phyloP scores from a whole-genome alignment of 805 yeast genomes.

The Candida nemodendra region DNA sequence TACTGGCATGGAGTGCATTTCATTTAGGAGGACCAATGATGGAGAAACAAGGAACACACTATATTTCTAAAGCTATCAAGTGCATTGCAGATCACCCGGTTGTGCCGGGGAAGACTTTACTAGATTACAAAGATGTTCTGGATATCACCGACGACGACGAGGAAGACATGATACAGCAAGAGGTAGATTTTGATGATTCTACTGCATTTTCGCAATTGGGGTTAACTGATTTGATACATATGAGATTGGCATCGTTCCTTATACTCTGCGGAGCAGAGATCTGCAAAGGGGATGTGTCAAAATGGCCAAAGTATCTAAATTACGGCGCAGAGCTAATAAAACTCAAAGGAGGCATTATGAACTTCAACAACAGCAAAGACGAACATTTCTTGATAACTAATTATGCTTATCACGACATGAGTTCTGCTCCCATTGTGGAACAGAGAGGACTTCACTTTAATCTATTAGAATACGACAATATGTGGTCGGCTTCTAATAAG shows the following conservation, averaged over 20 bases:
- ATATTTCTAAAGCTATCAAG: slow-evolving; percentile 46
- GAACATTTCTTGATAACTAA: slow-evolving; percentile 73
- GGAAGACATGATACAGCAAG: slow-evolving; percentile 19
- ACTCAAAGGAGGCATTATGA: slow-evolving; percentile 58
- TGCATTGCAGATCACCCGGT: slow-evolving; percentile 38
- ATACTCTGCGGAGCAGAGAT: slow-evolving; percentile 79
- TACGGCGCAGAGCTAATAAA: slow-evolving; percentile 65
- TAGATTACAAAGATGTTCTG: slow-evolving; percentile 21
- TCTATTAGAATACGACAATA: slow-evolving; percentile 53
- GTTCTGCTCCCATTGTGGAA: slow-evolving; percentile 57
- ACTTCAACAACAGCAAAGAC: slow-evolving; percentile 51
- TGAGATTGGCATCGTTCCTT: slow-evolving; percentile 61
- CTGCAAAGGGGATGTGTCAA: slow-evolving; percentile 75
- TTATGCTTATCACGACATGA: slow-evolving; percentile 78
- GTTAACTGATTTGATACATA: slow-evolving; percentile 34
- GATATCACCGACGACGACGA: slow-evolving; percentile 28
- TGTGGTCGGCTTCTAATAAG: slow-evolving; percentile 40
- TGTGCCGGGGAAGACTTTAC: slow-evolving; percentile 20
- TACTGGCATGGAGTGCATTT: slow-evolving; percentile 56
- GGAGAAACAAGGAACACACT: slow-evolving; percentile 48
- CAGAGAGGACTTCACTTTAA: slow-evolving; percentile 67
- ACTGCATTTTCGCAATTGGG: slow-evolving; percentile 19
- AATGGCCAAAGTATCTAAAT: slow-evolving; percentile 67
- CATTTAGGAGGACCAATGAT: slow-evolving; percentile 44
- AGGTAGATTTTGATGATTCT: slow-evolving; percentile 8